A percentile compares a stretch with the other conserved stretches of the same genome.
Conservation (phyloP, 345 rosid genomes). For the Clausena lansium region DNA sequence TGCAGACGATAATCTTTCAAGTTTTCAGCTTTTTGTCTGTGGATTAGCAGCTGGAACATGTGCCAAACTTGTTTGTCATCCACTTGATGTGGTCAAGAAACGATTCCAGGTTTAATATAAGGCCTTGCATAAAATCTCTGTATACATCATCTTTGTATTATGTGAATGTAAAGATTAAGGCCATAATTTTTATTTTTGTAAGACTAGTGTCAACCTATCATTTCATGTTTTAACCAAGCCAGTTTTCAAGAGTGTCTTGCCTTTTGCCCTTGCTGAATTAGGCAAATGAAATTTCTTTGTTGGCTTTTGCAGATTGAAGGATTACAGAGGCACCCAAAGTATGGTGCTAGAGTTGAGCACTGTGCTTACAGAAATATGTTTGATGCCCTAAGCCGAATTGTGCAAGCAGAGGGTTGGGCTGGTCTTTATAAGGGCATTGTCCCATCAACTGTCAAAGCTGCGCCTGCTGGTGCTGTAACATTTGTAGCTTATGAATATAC, state of each 20-base stretch:
- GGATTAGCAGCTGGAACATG: constrained; percentile 96
- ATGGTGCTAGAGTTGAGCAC: constrained; percentile 80
- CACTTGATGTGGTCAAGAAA: constrained; percentile 96
- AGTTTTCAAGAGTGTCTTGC: background rate
- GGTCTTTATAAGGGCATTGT: constrained; percentile 94
- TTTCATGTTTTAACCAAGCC: background rate
- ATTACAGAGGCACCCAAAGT: constrained; percentile 76
- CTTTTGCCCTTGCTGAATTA: background rate
- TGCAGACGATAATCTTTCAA: constrained; percentile 49
- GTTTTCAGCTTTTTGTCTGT: constrained; percentile 82
- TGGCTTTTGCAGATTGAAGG: constrained; percentile 74
- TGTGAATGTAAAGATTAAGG: background rate
- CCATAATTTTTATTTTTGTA: background rate
- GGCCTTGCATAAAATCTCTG: background rate
- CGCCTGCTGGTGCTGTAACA: constrained; percentile 98
- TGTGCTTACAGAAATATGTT: constrained; percentile 75
- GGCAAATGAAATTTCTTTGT: background rate
- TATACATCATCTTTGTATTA: background rate
- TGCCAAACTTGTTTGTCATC: constrained; percentile 98
- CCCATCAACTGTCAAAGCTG: constrained; percentile 95
- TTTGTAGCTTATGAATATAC: constrained; percentile 77
- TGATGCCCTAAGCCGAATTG: constrained; percentile 65
- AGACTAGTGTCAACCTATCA: background rate
- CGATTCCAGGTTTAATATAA: constrained; percentile 77
- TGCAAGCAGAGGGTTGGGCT: constrained; percentile 69